Percentiles rank a stretch among this genome's conserved stretches.
Conservation (phyloP, 1,284 basidiomycete genomes). For the Austroboletus novae-zelandiae region DNA sequence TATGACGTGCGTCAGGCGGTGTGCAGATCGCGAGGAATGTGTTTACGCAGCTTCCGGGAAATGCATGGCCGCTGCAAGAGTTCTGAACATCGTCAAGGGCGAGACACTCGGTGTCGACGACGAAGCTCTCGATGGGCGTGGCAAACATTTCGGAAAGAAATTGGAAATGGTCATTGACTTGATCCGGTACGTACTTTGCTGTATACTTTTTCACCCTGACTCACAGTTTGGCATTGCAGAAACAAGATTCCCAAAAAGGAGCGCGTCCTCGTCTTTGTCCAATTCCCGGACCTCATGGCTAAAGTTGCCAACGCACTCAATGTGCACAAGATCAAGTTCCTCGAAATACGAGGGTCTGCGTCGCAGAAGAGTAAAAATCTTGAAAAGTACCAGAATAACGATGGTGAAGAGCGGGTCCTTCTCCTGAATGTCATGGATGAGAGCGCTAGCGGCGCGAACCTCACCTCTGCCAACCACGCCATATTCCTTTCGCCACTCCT, state of each 20-base stretch:
- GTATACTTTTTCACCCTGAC: conserved; percentile 3
- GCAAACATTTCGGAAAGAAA: conserved; percentile 86
- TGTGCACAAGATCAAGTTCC: conserved; percentile 70
- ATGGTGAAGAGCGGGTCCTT: conserved; percentile 74
- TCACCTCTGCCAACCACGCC: conserved; percentile 92
- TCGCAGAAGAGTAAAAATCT: conserved; percentile 76
- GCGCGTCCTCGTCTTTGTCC: conserved; percentile 88
- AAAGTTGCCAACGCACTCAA: conserved; percentile 85
- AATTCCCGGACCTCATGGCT: conserved; percentile 89
- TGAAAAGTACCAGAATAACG: conserved; percentile 79
- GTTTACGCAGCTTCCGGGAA: conserved; percentile 65
- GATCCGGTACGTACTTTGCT: conserved; percentile 60
- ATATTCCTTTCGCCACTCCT: conserved; percentile 92
- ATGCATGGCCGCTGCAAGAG: conserved; percentile 72
- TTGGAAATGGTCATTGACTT: conserved; percentile 81
- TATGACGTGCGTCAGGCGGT: conserved; percentile 64
- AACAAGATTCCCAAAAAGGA: conserved; percentile 71
- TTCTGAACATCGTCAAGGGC: conserved; percentile 80
- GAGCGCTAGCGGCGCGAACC: conserved; percentile 88
- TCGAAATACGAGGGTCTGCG: conserved; percentile 82
- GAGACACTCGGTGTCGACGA: conserved; percentile 84
- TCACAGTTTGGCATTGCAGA: conserved; percentile 37
- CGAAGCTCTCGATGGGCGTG: conserved; percentile 63
- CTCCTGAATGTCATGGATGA: conserved; percentile 92
- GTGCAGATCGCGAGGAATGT: conserved; percentile 79